Evolutionary conservation across 768 basidiomycete species (phyloP).

Genomic region (Leccinellum albellum): DNA sequence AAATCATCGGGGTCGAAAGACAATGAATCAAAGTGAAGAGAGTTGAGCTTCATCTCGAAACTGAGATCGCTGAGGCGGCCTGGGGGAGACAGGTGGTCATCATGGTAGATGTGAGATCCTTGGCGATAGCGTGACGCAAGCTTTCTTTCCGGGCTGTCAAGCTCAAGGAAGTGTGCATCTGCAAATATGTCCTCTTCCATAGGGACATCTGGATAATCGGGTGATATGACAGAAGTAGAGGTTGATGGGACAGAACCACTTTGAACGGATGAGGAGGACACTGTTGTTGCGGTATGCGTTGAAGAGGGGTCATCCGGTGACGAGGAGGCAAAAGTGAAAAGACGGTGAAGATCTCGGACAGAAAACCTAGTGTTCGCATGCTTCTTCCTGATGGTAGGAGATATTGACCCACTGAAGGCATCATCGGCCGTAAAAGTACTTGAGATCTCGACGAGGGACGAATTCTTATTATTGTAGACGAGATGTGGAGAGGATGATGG

Average conservation of each 20-base stretch:
- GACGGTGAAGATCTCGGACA: slow-evolving; percentile 34
- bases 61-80: slow-evolving; percentile 37
- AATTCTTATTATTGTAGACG: slow-evolving; percentile 25
- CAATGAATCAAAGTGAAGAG: slow-evolving; percentile 67
- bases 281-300: not conserved
- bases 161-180: slow-evolving; percentile 16
- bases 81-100: not conserved
- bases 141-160: slow-evolving; percentile 19
- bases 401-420: slow-evolving; percentile 23
- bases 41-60: slow-evolving; percentile 67
- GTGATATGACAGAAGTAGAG: slow-evolving; percentile 14
- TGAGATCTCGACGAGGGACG: slow-evolving; percentile 16
- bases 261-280: not conserved
- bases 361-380: slow-evolving; percentile 30
- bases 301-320: slow-evolving; percentile 9
- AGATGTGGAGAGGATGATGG: slow-evolving; percentile 7
- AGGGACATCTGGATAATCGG: slow-evolving; percentile 15
- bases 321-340: slow-evolving; percentile 29
- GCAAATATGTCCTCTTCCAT: slow-evolving; percentile 15
- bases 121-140: slow-evolving; percentile 3
- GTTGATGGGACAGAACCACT: slow-evolving; percentile 2
- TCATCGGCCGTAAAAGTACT: slow-evolving; percentile 11
- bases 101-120: not conserved
- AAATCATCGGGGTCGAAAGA: slow-evolving; percentile 66
- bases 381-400: slow-evolving; percentile 31